phyloP scores from a whole-genome alignment of 1,284 basidiomycete genomes.

The Fomitopsis betulina region DNA sequence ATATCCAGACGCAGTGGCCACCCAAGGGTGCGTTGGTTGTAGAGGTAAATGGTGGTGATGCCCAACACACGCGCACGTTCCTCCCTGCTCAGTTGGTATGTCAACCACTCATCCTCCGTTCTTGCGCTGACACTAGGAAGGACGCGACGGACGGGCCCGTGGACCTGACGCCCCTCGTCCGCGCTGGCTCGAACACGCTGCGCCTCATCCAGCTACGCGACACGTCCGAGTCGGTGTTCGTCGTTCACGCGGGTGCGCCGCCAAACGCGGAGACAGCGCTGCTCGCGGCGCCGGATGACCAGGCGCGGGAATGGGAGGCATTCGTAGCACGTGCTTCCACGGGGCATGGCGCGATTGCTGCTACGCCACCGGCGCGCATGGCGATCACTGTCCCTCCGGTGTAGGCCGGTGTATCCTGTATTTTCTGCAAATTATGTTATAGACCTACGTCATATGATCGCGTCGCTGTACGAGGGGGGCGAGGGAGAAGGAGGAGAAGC shows the following conservation, averaged over 20 bases:
- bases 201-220: conserved; percentile 41
- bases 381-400: not conserved
- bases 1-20: conserved; percentile 43
- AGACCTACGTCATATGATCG: not conserved
- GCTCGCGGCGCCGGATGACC: not conserved
- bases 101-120: conserved; percentile 1
- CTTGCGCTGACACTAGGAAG: conserved; percentile 3
- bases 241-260: conserved; percentile 29
- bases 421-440: not conserved
- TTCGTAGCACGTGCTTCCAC: conserved; percentile 2
- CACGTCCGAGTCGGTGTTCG: conserved; percentile 37
- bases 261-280: conserved; percentile 7
- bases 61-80: conserved; percentile 27
- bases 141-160: conserved; percentile 24
- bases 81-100: conserved; percentile 34
- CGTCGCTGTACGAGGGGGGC: not conserved
- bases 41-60: conserved; percentile 33
- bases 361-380: not conserved
- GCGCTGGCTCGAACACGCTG: conserved; percentile 38
- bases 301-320: conserved; percentile 1
- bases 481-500: not conserved
- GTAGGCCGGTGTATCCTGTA: not conserved
- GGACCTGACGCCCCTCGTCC: conserved; percentile 36
- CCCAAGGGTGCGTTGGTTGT: conserved; percentile 39
- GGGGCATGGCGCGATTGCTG: not conserved